A percentile compares a stretch with the other conserved stretches of the same genome.
Conservation (phyloP, 176 grass and related monocot genomes). For the Raddia distichophylla region DNA sequence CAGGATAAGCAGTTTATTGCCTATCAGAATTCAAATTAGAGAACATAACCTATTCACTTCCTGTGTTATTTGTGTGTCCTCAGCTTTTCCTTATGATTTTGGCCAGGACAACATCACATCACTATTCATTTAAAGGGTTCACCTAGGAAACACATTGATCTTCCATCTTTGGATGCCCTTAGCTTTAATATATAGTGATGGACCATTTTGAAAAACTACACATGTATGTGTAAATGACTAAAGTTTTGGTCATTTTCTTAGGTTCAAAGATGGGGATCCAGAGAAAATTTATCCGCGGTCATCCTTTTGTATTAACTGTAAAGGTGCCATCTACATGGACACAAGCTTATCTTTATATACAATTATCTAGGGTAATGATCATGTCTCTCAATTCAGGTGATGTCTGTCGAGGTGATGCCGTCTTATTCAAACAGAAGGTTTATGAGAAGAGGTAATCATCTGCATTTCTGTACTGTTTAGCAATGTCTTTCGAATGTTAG, state of each 20-base stretch:
- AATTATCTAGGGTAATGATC: slow-evolving; percentile 21
- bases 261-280: slow-evolving; percentile 60
- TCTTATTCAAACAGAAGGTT: slow-evolving; percentile 77
- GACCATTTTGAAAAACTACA: not conserved
- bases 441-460: slow-evolving; percentile 43
- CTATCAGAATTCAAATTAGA: not conserved
- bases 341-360: not conserved
- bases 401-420: slow-evolving; percentile 67
- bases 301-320: slow-evolving; percentile 72
- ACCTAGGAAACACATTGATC: not conserved
- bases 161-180: not conserved
- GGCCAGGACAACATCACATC: not conserved
- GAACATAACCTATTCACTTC: not conserved
- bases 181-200: not conserved
- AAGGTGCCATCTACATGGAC: slow-evolving; percentile 43
- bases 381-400: slow-evolving; percentile 53
- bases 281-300: slow-evolving; percentile 64
- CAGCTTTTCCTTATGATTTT: slow-evolving; percentile 1
- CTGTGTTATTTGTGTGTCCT: not conserved
- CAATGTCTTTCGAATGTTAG: slow-evolving; percentile 5
- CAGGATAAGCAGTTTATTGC: not conserved
- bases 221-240: not conserved
- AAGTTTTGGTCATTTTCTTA: slow-evolving; percentile 22
- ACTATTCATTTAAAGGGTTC: not conserved
- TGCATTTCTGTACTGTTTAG: slow-evolving; percentile 16